These are phyloP conservation scores for Cotoneaster glaucophyllus DNA, from an alignment of 306 rosid species.

Conservation along the genomic window DNA sequence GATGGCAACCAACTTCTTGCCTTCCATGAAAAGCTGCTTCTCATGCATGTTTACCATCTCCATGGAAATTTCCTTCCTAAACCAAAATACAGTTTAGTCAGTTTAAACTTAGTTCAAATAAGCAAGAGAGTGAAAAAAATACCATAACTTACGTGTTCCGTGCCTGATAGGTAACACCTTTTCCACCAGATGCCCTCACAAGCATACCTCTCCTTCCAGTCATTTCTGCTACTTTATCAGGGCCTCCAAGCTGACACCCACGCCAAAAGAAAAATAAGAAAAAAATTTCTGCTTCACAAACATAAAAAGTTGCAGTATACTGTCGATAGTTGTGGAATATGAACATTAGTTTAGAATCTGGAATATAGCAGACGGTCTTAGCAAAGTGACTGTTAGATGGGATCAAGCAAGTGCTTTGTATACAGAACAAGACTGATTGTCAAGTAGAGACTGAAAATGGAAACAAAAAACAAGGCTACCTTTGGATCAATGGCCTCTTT, in stretches of 20 bases:
- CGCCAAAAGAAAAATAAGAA: neutral
- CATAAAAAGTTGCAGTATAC: neutral
- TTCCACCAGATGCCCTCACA: constrained; percentile 85
- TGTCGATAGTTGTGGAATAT: neutral
- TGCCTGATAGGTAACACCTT: constrained; percentile 95
- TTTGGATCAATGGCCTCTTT: neutral
- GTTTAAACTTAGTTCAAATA: neutral
- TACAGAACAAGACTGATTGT: neutral
- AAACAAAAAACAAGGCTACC: neutral
- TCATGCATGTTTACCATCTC: constrained; percentile 99
- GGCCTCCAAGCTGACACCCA: constrained; percentile 78
- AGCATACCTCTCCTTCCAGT: constrained; percentile 99
- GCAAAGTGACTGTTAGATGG: neutral
- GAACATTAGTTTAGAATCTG: neutral
- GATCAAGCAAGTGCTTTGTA: neutral
- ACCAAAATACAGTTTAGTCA: constrained; percentile 11
- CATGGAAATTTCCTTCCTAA: constrained; percentile 88
- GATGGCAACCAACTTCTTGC: constrained; percentile 86
- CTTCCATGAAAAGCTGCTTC: constrained; percentile 97
- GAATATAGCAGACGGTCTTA: neutral
- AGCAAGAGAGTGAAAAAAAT: neutral
- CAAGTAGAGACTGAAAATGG: neutral
- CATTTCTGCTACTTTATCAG: constrained; percentile 93
- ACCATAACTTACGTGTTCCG: constrained; percentile 82
- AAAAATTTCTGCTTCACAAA: neutral